These are phyloP conservation scores for Nephelium lappaceum DNA, from an alignment of 345 rosid species.

Conservation along the genomic window DNA sequence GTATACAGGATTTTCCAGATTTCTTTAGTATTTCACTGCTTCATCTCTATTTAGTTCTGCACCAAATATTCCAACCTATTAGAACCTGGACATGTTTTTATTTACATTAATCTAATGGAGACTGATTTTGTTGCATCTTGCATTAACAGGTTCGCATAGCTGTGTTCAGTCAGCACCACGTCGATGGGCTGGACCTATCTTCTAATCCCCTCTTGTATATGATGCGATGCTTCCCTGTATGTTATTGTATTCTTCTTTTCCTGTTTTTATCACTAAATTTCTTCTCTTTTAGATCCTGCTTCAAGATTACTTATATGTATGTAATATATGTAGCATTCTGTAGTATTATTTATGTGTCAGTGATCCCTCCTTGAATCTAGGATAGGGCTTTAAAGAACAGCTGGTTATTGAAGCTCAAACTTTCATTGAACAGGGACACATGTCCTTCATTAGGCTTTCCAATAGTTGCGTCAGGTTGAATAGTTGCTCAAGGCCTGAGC, in stretches of 20 bases:
- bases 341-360: background rate
- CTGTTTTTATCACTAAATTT: background rate
- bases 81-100: background rate
- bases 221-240: conserved; percentile 99
- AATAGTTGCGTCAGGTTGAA: background rate
- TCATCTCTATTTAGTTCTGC: background rate
- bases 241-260: conserved; percentile 19
- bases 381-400: background rate
- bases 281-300: background rate
- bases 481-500: background rate
- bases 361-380: background rate
- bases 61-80: background rate
- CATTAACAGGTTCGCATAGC: conserved; percentile 89
- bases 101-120: conserved; percentile 16
- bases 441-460: background rate
- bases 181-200: conserved; percentile 92
- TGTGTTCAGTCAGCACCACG: conserved; percentile 98
- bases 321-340: background rate
- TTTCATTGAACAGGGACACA: background rate
- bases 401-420: background rate
- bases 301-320: no score
- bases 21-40: background rate
- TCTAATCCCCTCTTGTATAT: conserved; percentile 96
- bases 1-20: background rate
- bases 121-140: conserved; percentile 11